Conservation (phyloP, 495 filamentous ascomycete species). For the Terfezia claveryi region DNA sequence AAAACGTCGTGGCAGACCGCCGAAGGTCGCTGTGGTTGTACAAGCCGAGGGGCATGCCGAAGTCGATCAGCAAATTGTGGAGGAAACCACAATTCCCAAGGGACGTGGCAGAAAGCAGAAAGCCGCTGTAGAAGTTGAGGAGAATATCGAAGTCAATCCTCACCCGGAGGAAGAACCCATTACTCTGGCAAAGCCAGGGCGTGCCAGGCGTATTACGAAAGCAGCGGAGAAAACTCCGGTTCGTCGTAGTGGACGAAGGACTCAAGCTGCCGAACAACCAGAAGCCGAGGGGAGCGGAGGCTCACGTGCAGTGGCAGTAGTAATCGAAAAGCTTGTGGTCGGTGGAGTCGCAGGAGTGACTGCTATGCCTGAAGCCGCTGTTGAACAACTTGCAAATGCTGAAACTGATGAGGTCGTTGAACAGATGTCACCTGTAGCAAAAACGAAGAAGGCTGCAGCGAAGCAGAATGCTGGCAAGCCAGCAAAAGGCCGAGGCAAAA, state of each 20-base stretch:
- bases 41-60: neutral
- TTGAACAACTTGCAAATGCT: neutral
- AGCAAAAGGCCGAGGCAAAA: neutral
- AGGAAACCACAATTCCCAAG: neutral
- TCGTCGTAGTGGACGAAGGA: neutral
- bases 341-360: neutral
- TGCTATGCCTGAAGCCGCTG: neutral
- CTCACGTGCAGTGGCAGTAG: no score
- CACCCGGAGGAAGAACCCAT: neutral
- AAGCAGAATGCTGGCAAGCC: neutral
- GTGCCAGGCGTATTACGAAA: neutral
- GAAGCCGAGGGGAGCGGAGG: neutral
- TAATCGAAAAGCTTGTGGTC: neutral
- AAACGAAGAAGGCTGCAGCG: neutral
- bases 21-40: no score
- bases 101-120: neutral
- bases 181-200: neutral
- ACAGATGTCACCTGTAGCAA: neutral
- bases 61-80: neutral
- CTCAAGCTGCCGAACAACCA: neutral
- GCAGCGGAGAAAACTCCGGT: neutral
- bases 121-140: neutral
- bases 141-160: neutral
- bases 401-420: neutral
- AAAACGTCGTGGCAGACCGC: no score